Percentiles rank a stretch among this genome's conserved stretches.
Conservation (phyloP, 352 stramenopile genomes). For the Pythium grandisporangium region DNA sequence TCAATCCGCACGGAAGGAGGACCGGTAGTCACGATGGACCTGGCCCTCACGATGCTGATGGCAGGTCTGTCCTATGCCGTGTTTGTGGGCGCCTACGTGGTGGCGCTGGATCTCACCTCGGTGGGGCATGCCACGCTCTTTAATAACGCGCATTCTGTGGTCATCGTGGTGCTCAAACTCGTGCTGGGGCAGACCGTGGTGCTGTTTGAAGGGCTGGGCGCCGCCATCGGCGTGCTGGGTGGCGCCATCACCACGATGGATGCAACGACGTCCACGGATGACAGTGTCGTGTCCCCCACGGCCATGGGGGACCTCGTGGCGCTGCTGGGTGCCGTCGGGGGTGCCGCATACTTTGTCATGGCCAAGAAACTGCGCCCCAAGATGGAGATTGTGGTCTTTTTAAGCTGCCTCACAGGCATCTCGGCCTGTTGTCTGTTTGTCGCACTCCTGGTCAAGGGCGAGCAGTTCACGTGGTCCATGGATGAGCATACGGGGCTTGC, state of each 20-base stretch:
- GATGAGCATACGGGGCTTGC: slow-evolving; percentile 67
- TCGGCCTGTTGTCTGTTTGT: slow-evolving; percentile 42
- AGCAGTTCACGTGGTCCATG: slow-evolving; percentile 49
- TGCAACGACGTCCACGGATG: slow-evolving; percentile 15
- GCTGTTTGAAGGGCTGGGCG: slow-evolving; percentile 51
- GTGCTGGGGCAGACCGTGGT: slow-evolving; percentile 42
- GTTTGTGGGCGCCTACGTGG: slow-evolving; percentile 63
- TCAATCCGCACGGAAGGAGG: slow-evolving; percentile 25
- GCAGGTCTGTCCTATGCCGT: slow-evolving; percentile 58
- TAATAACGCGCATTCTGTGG: slow-evolving; percentile 74
- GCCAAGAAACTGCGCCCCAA: slow-evolving; percentile 67
- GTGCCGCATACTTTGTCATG: slow-evolving; percentile 66
- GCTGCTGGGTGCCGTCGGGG: slow-evolving; percentile 52
- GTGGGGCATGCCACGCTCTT: slow-evolving; percentile 78
- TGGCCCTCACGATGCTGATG: slow-evolving; percentile 31
- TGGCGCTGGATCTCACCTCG: slow-evolving; percentile 57
- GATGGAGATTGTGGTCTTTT: slow-evolving; percentile 68
- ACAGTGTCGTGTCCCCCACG: slow-evolving; percentile 34
- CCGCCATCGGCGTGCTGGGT: slow-evolving; percentile 58
- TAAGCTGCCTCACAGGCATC: slow-evolving; percentile 44
- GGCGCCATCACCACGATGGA: slow-evolving; percentile 68
- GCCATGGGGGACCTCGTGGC: slow-evolving; percentile 59
- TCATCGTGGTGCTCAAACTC: slow-evolving; percentile 72
- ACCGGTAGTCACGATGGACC: slow-evolving; percentile 17
- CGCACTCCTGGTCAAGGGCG: slow-evolving; percentile 47